A percentile compares a stretch with the other conserved stretches of the same genome.
These are phyloP conservation scores for Chenopodium album DNA, from an alignment of 148 eudicot species.

Conservation along the genomic window DNA sequence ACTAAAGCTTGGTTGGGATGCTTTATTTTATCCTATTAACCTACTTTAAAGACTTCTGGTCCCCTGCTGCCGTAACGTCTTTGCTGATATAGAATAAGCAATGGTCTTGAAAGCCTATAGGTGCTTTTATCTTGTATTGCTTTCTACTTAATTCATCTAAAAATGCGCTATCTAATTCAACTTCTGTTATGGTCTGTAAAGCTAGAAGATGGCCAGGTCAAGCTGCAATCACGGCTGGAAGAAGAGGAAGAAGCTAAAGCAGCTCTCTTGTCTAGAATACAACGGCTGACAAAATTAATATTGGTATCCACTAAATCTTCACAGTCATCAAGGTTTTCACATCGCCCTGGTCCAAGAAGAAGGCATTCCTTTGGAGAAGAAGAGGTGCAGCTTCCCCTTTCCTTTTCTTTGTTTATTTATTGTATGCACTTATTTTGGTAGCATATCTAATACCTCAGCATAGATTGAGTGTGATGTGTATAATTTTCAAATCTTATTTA, in stretches of 20 bases:
- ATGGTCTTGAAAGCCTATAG: not conserved
- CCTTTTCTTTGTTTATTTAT: conserved; percentile 1
- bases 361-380: conserved; percentile 99
- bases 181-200: conserved; percentile 39
- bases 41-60: not conserved
- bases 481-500: not conserved
- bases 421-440: not conserved
- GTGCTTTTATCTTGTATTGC: not conserved
- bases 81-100: not conserved
- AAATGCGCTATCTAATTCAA: not conserved
- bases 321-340: conserved; percentile 69
- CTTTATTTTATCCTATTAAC: not conserved
- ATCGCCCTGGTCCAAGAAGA: conserved; percentile 71
- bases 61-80: not conserved
- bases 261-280: conserved; percentile 92
- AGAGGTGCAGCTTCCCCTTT: conserved; percentile 48
- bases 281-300: conserved; percentile 85
- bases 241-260: conserved; percentile 99
- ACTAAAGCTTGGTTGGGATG: not conserved
- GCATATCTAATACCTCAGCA: not conserved
- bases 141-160: not conserved
- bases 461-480: not conserved
- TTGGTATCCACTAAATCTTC: conserved; percentile 90
- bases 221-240: conserved; percentile 93
- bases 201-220: conserved; percentile 98